Evolutionary conservation across 2,329 filamentous ascomycete species (phyloP), one percentile per base, ranked within the genome.

Genomic region (Trichoderma atrobrunneum): DNA sequence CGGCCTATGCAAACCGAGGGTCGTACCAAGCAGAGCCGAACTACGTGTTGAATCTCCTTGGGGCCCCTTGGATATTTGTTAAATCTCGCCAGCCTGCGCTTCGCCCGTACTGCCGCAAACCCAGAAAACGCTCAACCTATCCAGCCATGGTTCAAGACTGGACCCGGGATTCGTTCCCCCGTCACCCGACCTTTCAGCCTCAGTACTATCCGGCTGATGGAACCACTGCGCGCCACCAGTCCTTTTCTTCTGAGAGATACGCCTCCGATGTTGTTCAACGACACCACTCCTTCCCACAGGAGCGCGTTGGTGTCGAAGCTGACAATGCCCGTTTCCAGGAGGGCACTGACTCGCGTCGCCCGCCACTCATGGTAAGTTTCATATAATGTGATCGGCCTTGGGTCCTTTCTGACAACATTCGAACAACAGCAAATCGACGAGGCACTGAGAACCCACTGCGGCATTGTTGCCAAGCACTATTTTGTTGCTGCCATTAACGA

Each of bases 401-500:
- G 18, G 24, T 10, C 18, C 36, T 60, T 7, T 30, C 51, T 59
- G 30, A 48, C 63, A 28, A n/a, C 11, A 32, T 16, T 6, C 7
- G 36, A n/a, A 34, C 60, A 36, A 24, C 57, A 87, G 85, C 80
- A 85, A 76, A 87, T 89, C 39, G 84, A 84, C 39, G 82, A 84
- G 73, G 87, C 85, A 30, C 79, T 90, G 12, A 82, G 85, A 18
- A 84, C 87, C 63, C 81, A 86, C 54, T 89, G 87, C 74, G 82
- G 84, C 48, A 87, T 89, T 60, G 83, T 85, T 2, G 84, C 84
- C 12, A 82, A 84, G 66, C 81, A 81, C 73, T 89, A 86, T 76
- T 88, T 89, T 74, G 81, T 89, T 39, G 86, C 85, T 12, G 84
- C 83, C 2, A 79, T 87, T 54, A 80, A 83, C 43, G 85, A 87